Evolutionary conservation across 1,139 yeast species (phyloP), one percentile per base, ranked within the genome.

Genomic region (Kodamaea sp.): DNA sequence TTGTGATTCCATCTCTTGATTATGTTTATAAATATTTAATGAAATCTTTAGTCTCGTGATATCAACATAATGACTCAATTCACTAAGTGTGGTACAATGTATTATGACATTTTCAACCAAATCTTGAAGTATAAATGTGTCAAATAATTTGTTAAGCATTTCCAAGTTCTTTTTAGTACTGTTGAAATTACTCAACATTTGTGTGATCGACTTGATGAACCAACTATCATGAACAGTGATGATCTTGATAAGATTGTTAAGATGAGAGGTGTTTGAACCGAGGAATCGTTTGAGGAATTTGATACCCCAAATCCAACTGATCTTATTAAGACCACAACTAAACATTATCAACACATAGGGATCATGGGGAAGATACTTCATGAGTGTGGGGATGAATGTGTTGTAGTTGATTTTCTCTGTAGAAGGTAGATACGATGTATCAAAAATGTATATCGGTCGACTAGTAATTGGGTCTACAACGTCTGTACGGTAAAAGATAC

Each of bases 181-280:
- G 39, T 62, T 59, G 41, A 57, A 64, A 50, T 84, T 85, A 43
- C 81, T 70, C 44, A 87, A 65, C 38, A 88, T 76, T 42, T 87
- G 92, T 15, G 87, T 76, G 28, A 89, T 74, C 0, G 96, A 84
- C 50, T 89, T 79, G 11, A 88, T 78, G 65, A 92, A 78, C 92
- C 96, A 89, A 38, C 87, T 84, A 53, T 90, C 97, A 60, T 92
- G 97, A 4, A 92, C 96, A 30, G 90, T 75, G 48, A 84, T 84
- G 3, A 88, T 69, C 51, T 79, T 82, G 38, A 67, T 67, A 38
- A 89, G 63, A 39, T 76, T 61, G 29, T 54, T 46, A 29, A 65
- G 69, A 43, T 76, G 75, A 29, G 54, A 51, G 40, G 56, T 68
- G 9, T 73, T 72, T 12, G 73, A 70, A 15, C 20, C 20, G n/a